Conservation (phyloP, 208 protist species). For the Lotmaria passim region DNA sequence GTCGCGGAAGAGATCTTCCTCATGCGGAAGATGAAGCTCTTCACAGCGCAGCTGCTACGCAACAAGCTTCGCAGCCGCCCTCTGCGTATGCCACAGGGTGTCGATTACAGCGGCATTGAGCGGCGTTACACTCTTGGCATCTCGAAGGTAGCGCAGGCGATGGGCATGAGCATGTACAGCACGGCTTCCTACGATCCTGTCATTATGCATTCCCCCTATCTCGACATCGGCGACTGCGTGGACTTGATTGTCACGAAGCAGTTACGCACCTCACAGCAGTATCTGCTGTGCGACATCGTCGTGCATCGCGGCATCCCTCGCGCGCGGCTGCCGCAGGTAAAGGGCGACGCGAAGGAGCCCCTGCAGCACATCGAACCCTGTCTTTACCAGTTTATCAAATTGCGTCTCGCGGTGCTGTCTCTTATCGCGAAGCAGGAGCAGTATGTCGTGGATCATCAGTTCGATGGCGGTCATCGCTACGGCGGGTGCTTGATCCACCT, state of each 20-base stretch:
- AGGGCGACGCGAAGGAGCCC: constrained; percentile 64
- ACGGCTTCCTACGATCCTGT: constrained; percentile 74
- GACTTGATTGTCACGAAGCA: constrained; percentile 87
- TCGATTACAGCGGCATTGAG: constrained; percentile 87
- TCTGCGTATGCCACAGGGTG: constrained; percentile 75
- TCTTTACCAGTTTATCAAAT: constrained; percentile 85
- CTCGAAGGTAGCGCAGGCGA: constrained; percentile 76
- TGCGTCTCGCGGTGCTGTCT: constrained; percentile 75
- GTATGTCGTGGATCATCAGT: constrained; percentile 88
- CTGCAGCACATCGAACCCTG: constrained; percentile 76
- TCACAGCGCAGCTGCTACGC: constrained; percentile 76
- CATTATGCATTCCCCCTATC: constrained; percentile 82
- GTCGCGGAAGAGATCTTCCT: constrained; percentile 88
- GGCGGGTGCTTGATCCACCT: constrained; percentile 88
- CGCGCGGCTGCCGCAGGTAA: constrained; percentile 62
- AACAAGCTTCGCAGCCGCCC: constrained; percentile 80
- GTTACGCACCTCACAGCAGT: constrained; percentile 80
- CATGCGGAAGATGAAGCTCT: constrained; percentile 89
- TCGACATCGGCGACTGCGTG: constrained; percentile 83
- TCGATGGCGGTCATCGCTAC: constrained; percentile 82
- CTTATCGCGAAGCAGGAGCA: constrained; percentile 82
- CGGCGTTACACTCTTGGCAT: constrained; percentile 82
- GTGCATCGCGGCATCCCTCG: constrained; percentile 81
- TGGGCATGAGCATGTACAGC: constrained; percentile 91
- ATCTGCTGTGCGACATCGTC: constrained; percentile 81